A percentile compares a stretch with the other conserved stretches of the same genome.
phyloP scores from a whole-genome alignment of 176 grass and related monocot genomes.

The Avena eriantha region DNA sequence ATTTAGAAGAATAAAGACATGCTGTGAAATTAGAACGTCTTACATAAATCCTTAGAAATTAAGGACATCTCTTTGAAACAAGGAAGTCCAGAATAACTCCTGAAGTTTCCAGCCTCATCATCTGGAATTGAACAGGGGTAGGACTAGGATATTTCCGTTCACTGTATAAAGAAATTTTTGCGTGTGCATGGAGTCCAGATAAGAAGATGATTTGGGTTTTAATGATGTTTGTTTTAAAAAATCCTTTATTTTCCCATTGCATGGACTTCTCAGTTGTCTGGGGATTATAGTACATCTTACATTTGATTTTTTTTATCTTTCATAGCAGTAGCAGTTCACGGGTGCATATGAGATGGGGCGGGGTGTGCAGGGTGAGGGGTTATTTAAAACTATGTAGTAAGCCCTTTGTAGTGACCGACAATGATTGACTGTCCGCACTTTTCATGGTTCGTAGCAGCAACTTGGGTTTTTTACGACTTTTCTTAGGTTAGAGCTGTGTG shows the following conservation, averaged over 20 bases:
- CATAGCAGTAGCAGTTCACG: background rate
- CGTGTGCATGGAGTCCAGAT: background rate
- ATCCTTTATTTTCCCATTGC: background rate
- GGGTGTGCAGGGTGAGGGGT: no score
- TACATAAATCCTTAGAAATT: background rate
- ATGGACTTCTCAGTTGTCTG: background rate
- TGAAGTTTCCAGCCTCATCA: background rate
- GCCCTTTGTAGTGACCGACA: background rate
- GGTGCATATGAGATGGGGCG: no score
- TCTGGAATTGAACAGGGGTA: background rate
- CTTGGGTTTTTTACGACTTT: background rate
- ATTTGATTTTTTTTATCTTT: background rate
- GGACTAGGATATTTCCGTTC: constrained; percentile 6
- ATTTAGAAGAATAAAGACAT: background rate
- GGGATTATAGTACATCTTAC: constrained; percentile 2
- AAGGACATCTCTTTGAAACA: background rate
- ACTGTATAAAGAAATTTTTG: background rate
- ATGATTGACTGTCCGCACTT: background rate
- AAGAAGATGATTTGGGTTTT: background rate
- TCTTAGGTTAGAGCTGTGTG: constrained; percentile 1
- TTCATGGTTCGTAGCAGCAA: constrained; percentile 16
- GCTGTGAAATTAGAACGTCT: constrained; percentile 3
- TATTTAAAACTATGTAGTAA: background rate
- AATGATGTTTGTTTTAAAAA: background rate
- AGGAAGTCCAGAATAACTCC: background rate